Conservation (phyloP, 2,329 filamentous ascomycete genomes). For the Phialophora tarda region DNA sequence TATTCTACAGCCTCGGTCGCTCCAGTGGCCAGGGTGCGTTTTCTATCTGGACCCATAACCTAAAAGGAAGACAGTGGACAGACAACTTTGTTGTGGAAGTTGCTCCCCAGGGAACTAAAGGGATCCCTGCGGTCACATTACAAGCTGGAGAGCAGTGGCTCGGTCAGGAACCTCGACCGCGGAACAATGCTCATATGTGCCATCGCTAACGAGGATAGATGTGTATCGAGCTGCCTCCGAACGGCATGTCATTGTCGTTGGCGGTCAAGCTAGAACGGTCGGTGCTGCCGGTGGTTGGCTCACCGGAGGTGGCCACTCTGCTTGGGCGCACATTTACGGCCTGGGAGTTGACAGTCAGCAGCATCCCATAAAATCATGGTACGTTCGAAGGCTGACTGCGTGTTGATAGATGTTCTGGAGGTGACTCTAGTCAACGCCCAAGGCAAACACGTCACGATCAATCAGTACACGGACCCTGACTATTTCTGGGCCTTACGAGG, state of each 20-base stretch:
- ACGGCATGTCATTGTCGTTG: slow-evolving; percentile 40
- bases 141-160: slow-evolving; percentile 42
- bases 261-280: slow-evolving; percentile 40
- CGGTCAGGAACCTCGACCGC: slow-evolving; percentile 21
- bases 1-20: slow-evolving; percentile 35
- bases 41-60: slow-evolving; percentile 43
- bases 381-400: slow-evolving; percentile 1
- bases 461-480: slow-evolving; percentile 40
- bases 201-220: slow-evolving; percentile 28
- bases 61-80: slow-evolving; percentile 42
- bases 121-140: slow-evolving; percentile 40
- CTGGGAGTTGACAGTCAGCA: slow-evolving; percentile 41
- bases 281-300: slow-evolving; percentile 42
- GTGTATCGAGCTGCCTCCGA: slow-evolving; percentile 40
- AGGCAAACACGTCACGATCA: slow-evolving; percentile 36
- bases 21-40: slow-evolving; percentile 41
- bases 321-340: slow-evolving; percentile 41
- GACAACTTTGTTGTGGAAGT: slow-evolving; percentile 36
- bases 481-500: slow-evolving; percentile 42
- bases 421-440: slow-evolving; percentile 38
- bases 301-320: slow-evolving; percentile 42
- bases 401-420: slow-evolving; percentile 37
- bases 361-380: not conserved
- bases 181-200: not conserved
- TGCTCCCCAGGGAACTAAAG: slow-evolving; percentile 32